phyloP scores from a whole-genome alignment of 257 asterid species.

The Schizonepeta tenuifolia region DNA sequence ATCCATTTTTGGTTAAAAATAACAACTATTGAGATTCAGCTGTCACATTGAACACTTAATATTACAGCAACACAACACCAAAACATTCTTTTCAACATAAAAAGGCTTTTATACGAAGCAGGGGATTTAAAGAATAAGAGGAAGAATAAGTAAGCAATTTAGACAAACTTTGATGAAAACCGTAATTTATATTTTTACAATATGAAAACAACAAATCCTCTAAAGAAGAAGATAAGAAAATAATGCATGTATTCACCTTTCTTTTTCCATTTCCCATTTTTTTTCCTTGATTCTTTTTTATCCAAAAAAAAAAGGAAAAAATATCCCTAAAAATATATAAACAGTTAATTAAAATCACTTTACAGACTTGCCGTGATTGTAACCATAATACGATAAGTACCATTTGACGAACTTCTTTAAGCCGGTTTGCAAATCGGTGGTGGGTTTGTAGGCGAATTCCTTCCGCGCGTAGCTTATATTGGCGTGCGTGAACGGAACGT shows the following conservation, averaged over 20 bases:
- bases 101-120: neutral
- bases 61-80: neutral
- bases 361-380: conserved; percentile 63
- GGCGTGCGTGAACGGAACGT: conserved; percentile 84
- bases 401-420: conserved; percentile 77
- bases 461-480: conserved; percentile 69
- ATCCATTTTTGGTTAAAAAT: neutral
- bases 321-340: neutral
- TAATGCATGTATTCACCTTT: conserved; percentile 39
- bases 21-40: neutral
- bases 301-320: neutral
- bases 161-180: conserved; percentile 13
- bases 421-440: conserved; percentile 87
- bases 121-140: neutral
- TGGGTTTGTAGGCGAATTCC: conserved; percentile 75
- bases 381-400: conserved; percentile 70
- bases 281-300: neutral
- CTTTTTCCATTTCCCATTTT: conserved; percentile 30
- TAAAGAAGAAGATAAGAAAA: conserved; percentile 34
- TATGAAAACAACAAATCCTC: conserved; percentile 21
- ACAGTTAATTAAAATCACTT: conserved; percentile 25
- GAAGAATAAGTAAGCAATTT: neutral
- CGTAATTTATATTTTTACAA: conserved; percentile 36
- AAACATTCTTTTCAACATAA: neutral
- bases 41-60: neutral